Percentiles rank a stretch among this genome's conserved stretches.
These are phyloP conservation scores for Backusella tuberculispora DNA, from an alignment of 192 early-diverging fungal species.

Conservation along the genomic window DNA sequence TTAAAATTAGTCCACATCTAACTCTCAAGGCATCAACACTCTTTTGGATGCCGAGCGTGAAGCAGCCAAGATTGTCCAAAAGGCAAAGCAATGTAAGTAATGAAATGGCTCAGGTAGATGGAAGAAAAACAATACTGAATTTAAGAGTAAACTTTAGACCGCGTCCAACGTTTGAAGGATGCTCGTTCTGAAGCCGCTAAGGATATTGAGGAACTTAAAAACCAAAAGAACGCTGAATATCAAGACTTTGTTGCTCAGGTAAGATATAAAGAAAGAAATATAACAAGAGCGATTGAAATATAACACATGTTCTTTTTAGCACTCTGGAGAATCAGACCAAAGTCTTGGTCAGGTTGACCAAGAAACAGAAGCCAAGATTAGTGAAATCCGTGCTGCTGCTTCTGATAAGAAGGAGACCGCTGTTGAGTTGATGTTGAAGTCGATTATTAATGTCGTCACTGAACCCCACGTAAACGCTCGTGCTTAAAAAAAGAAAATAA, in stretches of 20 bases:
- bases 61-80: conserved; percentile 90
- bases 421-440: conserved; percentile 67
- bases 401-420: conserved; percentile 68
- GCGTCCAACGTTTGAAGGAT: conserved; percentile 91
- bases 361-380: conserved; percentile 73
- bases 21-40: conserved; percentile 92
- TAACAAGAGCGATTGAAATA: background rate
- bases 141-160: conserved; percentile 58
- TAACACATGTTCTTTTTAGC: conserved; percentile 44
- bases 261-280: background rate
- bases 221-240: conserved; percentile 83
- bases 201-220: conserved; percentile 88
- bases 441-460: conserved; percentile 69
- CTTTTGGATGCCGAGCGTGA: conserved; percentile 98
- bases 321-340: conserved; percentile 71
- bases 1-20: conserved; percentile 49
- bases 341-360: conserved; percentile 59
- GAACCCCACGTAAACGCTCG: conserved; percentile 60
- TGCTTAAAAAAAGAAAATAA: conserved; percentile 21
- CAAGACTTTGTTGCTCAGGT: conserved; percentile 74
- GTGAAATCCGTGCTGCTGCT: conserved; percentile 62
- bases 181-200: conserved; percentile 91
- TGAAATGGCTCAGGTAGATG: background rate
- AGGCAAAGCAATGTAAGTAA: conserved; percentile 84
- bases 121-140: no score